A percentile compares a stretch with the other conserved stretches of the same genome.
These are phyloP conservation scores for Vaccinium myrtillus DNA, from an alignment of 148 eudicot genomes.

Conservation along the genomic window DNA sequence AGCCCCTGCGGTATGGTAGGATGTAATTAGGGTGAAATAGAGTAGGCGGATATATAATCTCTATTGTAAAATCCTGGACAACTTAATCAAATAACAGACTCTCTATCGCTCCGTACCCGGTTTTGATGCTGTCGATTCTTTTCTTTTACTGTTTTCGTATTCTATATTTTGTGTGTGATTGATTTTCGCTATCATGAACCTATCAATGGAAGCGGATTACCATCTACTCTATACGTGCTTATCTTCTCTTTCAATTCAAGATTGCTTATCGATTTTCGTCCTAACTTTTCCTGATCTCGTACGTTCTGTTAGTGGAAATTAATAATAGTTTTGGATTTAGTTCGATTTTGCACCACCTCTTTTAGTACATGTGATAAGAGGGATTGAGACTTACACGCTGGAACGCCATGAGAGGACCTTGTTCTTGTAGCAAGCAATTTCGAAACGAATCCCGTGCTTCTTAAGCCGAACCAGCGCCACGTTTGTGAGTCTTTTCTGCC, in stretches of 20 bases:
- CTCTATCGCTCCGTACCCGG: too few species aligned
- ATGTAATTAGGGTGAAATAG: too few species aligned
- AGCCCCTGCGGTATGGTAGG: too few species aligned
- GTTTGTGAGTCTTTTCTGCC: constrained; percentile 89
- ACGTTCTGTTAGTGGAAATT: not conserved
- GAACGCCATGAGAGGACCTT: constrained; percentile 99
- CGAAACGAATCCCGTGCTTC: constrained; percentile 85
- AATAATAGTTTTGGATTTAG: not conserved
- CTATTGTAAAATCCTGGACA: too few species aligned
- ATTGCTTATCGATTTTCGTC: not conserved
- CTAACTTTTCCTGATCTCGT: not conserved
- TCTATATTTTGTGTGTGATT: too few species aligned
- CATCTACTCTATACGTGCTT: not conserved
- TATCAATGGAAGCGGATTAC: not conserved
- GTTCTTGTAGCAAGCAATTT: constrained; percentile 98
- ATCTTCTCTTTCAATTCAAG: not conserved
- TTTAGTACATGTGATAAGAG: not conserved
- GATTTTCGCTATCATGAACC: not conserved
- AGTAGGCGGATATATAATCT: too few species aligned
- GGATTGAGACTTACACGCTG: constrained; percentile 45
- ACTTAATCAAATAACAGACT: too few species aligned
- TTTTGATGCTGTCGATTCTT: too few species aligned
- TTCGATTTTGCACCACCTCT: not conserved
- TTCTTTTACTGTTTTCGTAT: too few species aligned
- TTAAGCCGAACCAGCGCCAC: constrained; percentile 94